Percentiles rank a stretch among this genome's conserved stretches.
Evolutionary conservation across 2,329 filamentous ascomycete species (phyloP).

Genomic region (Neofusicoccum cordaticola): DNA sequence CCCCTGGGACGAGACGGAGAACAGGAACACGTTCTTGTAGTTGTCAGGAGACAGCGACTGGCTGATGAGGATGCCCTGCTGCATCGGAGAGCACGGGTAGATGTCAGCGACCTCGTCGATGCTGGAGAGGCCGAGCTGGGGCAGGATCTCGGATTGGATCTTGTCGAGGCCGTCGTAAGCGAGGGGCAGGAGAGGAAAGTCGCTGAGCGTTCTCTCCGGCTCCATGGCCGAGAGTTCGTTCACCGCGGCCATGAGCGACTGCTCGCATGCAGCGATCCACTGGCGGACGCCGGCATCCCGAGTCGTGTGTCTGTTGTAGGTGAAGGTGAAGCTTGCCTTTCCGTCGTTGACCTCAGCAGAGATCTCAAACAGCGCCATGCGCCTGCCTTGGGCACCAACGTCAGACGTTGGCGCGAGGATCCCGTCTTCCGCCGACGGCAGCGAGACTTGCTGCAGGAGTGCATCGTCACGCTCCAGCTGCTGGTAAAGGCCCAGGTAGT

Average conservation of each 20-base stretch:
- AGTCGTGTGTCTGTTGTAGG: slow-evolving; percentile 49
- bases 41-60: neutral
- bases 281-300: slow-evolving; percentile 43
- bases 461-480: slow-evolving; percentile 41
- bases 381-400: slow-evolving; percentile 28
- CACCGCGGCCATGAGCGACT: slow-evolving; percentile 32
- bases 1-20: neutral
- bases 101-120: slow-evolving; percentile 23
- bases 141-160: neutral
- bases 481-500: slow-evolving; percentile 52
- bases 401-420: neutral
- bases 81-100: slow-evolving; percentile 12
- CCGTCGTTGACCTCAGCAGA: slow-evolving; percentile 50
- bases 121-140: neutral
- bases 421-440: neutral
- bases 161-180: neutral
- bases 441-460: neutral
- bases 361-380: slow-evolving; percentile 53
- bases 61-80: slow-evolving; percentile 13
- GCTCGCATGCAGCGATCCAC: slow-evolving; percentile 43
- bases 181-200: neutral
- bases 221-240: slow-evolving; percentile 17
- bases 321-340: slow-evolving; percentile 48
- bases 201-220: neutral
- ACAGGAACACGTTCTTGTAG: neutral